Evolutionary conservation across 192 early-diverging fungal species (phyloP), one percentile per base, ranked within the genome.

Genomic region (Backusella psychrophila): DNA sequence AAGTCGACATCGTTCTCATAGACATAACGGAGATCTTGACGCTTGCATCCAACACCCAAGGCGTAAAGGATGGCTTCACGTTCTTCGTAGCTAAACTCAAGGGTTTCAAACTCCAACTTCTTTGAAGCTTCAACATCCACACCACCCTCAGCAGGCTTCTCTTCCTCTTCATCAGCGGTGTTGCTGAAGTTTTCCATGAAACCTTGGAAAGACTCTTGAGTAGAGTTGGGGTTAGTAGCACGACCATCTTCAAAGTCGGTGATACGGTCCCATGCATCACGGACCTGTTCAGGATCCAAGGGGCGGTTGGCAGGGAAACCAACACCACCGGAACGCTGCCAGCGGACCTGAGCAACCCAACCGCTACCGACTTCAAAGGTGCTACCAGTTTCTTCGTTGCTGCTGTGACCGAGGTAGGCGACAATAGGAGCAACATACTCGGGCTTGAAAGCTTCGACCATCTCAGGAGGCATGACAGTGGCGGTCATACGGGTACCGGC

Each of bases 401-500:
- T 84, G 72, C 95, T 93, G 85, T 98, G 97, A 44, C 87, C 91
- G 46, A 99, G 89, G 78, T 91, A 98, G 7, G 90, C 96, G 66
- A 99, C 93, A 19, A 99, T 85, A 67, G 97, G 97, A 4, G 96
- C 96, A 66, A 98, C 94, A 81, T 95, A 98, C 39, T 97, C 95
- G 68, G 97, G 96, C 86, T 99, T 98, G 73, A 99, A 90, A 66
- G 95, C 92, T 65, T 95, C 95, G 71, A 98, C 91, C 81, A 98
- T 92, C 72, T 99, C 97, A 34, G 94, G 94, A 11, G 97, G 96
- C 90, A 98, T 90, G 74, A 99, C 86, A 66, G 97, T 98, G 74
- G 96, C 97, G 7, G 97, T 98, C 97, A 99, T 99, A 52, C 91
- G 87, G 4, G 97, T 98, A 44, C 96, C 97, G 17, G 97, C 97